A percentile compares a stretch with the other conserved stretches of the same genome.
phyloP scores from a whole-genome alignment of 2,329 filamentous ascomycete genomes.

The Clonostachys chloroleuca region DNA sequence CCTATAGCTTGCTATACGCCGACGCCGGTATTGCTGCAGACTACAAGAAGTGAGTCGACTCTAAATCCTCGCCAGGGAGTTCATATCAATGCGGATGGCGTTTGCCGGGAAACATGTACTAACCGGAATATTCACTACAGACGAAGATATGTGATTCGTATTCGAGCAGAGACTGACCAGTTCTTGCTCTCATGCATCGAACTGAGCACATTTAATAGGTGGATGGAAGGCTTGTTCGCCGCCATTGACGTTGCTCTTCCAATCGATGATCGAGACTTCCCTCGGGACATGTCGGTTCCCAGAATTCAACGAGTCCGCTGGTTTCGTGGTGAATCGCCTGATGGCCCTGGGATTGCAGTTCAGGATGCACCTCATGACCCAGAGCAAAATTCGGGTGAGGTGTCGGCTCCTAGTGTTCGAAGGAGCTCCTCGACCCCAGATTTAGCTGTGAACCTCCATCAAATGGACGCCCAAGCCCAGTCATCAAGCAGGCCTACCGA shows the following conservation, averaged over 20 bases:
- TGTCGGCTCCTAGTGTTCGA: neutral
- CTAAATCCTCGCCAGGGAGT: neutral
- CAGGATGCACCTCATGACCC: neutral
- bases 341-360: slow-evolving; percentile 2
- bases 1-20: slow-evolving; percentile 71
- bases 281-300: slow-evolving; percentile 57
- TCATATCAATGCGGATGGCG: neutral
- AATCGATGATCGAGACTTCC: slow-evolving; percentile 65
- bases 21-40: slow-evolving; percentile 72
- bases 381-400: neutral
- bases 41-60: slow-evolving; percentile 56
- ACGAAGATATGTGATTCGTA: slow-evolving; percentile 62
- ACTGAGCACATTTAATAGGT: slow-evolving; percentile 61
- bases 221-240: slow-evolving; percentile 67
- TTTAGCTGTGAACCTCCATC: slow-evolving; percentile 1
- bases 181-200: slow-evolving; percentile 64
- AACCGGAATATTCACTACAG: slow-evolving; percentile 19
- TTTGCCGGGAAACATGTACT: neutral
- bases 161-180: slow-evolving; percentile 70
- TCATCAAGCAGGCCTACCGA: neutral
- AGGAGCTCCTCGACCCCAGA: slow-evolving; percentile 8
- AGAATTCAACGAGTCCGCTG: slow-evolving; percentile 49
- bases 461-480: neutral
- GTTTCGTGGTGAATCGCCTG: slow-evolving; percentile 33
- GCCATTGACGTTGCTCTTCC: slow-evolving; percentile 68